Conservation (phyloP, 192 early-diverging fungal genomes). For the Helicostylum pulchrum region DNA sequence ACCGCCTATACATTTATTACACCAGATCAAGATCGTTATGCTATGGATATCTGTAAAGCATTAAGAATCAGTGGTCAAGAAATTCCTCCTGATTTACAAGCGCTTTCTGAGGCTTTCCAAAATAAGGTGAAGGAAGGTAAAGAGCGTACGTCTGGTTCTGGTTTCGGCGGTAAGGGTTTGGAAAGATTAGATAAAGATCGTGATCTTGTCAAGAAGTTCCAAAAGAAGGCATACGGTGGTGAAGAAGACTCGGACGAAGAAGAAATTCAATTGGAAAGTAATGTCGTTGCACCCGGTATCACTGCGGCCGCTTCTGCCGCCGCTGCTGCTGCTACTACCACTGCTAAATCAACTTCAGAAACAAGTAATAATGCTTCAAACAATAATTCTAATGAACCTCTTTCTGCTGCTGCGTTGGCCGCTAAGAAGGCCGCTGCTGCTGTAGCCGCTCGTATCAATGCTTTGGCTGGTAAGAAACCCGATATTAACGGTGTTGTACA, state of each 20-base stretch:
- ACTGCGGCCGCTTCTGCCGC: conserved; percentile 29
- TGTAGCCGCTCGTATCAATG: conserved; percentile 56
- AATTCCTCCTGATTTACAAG: conserved; percentile 75
- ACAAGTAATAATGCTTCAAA: conserved; percentile 1
- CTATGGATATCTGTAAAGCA: conserved; percentile 88
- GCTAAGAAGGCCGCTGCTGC: conserved; percentile 50
- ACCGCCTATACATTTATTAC: conserved; percentile 96
- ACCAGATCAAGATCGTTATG: conserved; percentile 90
- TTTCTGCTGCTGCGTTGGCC: conserved; percentile 24
- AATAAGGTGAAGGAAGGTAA: conserved; percentile 76
- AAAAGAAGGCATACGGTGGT: conserved; percentile 81
- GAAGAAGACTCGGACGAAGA: conserved; percentile 62
- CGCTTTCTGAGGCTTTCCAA: conserved; percentile 74
- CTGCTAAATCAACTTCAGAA: neutral
- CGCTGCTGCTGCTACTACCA: conserved; percentile 9
- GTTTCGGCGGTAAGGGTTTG: conserved; percentile 97
- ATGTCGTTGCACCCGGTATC: conserved; percentile 18
- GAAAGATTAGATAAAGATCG: conserved; percentile 92
- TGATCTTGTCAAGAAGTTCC: conserved; percentile 84
- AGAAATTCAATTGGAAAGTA: conserved; percentile 41
- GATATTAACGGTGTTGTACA: conserved; percentile 30
- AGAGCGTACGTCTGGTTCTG: conserved; percentile 65
- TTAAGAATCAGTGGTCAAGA: conserved; percentile 72
- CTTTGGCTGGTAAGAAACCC: conserved; percentile 47
- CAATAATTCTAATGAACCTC: conserved; percentile 2